Percentiles rank a stretch among this genome's conserved stretches.
phyloP scores from a whole-genome alignment of 495 filamentous ascomycete genomes.

The Cercophora sp. region DNA sequence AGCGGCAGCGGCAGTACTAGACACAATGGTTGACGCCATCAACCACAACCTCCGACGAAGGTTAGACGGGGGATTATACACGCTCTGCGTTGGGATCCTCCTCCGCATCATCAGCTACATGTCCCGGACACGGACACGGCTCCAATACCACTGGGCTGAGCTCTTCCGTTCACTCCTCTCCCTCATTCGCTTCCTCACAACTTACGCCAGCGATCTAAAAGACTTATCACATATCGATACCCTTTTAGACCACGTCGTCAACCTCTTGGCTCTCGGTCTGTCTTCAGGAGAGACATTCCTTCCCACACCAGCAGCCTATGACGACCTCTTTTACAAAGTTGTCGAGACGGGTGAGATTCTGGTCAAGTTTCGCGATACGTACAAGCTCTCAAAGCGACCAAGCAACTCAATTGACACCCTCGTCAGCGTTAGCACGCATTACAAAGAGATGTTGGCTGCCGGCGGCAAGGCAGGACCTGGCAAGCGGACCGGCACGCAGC shows the following conservation, averaged over 20 bases:
- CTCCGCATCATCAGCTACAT: constrained; percentile 80
- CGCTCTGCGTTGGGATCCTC: constrained; percentile 71
- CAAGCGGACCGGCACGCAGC: constrained; percentile 39
- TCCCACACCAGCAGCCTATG: constrained; percentile 83
- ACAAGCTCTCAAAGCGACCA: constrained; percentile 49
- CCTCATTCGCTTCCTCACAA: constrained; percentile 85
- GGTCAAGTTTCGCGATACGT: constrained; percentile 75
- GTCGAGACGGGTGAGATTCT: constrained; percentile 87
- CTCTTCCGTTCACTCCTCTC: constrained; percentile 87
- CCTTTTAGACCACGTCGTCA: constrained; percentile 68
- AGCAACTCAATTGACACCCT: constrained; percentile 75
- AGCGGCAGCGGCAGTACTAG: constrained; percentile 70
- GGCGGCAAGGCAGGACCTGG: constrained; percentile 46
- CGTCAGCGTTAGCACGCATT: constrained; percentile 80
- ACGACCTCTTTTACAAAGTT: constrained; percentile 97
- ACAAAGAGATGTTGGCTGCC: constrained; percentile 69
- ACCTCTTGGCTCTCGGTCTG: constrained; percentile 82
- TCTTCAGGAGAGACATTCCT: constrained; percentile 87
- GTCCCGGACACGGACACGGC: constrained; percentile 68
- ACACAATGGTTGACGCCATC: constrained; percentile 82
- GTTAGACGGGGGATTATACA: constrained; percentile 82
- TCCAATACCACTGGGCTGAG: constrained; percentile 92
- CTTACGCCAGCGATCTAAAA: constrained; percentile 73
- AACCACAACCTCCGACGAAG: constrained; percentile 88
- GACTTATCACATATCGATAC: constrained; percentile 53